phyloP scores from a whole-genome alignment of 1,284 basidiomycete genomes.

The Ganoderma lingzhi region DNA sequence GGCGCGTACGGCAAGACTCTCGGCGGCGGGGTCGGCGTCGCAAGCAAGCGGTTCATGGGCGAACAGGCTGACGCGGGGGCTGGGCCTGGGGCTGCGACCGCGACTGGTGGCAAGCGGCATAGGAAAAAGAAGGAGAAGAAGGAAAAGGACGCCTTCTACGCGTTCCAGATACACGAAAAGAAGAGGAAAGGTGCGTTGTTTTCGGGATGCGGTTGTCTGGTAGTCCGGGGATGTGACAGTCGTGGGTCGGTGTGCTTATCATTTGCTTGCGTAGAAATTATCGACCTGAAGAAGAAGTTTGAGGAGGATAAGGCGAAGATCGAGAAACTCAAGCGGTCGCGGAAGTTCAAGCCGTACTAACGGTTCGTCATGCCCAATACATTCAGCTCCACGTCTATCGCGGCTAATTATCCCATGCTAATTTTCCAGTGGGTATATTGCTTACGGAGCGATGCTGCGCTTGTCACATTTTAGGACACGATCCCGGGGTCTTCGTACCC shows the following conservation, averaged over 20 bases:
- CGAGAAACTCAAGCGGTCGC: constrained; percentile 80
- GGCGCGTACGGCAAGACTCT: constrained; percentile 88
- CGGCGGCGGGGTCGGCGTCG: constrained; percentile 82
- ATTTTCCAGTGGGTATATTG: constrained; percentile 5
- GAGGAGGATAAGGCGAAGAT: constrained; percentile 90
- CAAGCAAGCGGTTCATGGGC: constrained; percentile 70
- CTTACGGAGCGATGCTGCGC: neutral
- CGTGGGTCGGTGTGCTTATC: constrained; percentile 13
- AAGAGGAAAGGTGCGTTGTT: constrained; percentile 76
- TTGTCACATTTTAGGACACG: neutral
- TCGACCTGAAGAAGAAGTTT: constrained; percentile 84
- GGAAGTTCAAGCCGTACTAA: constrained; percentile 88
- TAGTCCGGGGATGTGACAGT: constrained; percentile 6
- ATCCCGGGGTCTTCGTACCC: neutral
- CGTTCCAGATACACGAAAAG: constrained; percentile 88
- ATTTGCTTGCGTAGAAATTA: constrained; percentile 57
- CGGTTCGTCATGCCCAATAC: neutral
- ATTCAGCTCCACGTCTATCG: neutral
- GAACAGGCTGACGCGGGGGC: constrained; percentile 24
- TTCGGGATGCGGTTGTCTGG: constrained; percentile 10
- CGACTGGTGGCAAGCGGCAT: constrained; percentile 34
- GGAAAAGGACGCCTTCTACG: constrained; percentile 84
- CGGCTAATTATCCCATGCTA: neutral
- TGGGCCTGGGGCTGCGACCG: constrained; percentile 11
- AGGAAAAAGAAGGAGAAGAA: constrained; percentile 69